Conservation (phyloP, 495 filamentous ascomycete genomes). For the Tirmania nivea region DNA sequence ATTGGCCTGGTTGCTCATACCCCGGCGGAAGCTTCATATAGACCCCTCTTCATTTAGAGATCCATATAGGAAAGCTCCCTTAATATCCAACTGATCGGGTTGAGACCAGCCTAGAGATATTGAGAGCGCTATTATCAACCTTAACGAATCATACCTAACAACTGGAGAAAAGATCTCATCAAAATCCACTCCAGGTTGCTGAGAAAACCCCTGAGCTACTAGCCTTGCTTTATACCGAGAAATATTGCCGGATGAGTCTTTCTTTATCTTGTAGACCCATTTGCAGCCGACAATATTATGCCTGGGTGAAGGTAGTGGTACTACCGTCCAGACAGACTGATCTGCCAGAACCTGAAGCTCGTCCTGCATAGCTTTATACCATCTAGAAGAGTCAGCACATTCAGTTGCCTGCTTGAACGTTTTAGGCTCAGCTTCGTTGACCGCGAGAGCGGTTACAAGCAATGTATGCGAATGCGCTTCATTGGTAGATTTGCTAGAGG, state of each 20-base stretch:
- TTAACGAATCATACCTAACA: constrained; percentile 1
- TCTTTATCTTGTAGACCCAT: constrained; percentile 15
- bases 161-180: constrained; percentile 14
- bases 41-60: constrained; percentile 1
- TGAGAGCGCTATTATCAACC: constrained; percentile 4
- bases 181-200: too few relatives aligned
- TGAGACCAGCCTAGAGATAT: background rate
- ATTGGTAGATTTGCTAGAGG: too few relatives aligned
- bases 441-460: too few relatives aligned
- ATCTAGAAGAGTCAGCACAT: too few relatives aligned
- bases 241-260: background rate
- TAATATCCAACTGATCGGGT: constrained; percentile 5
- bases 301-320: too few relatives aligned
- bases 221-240: constrained; percentile 11
- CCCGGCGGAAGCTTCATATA: constrained; percentile 9
- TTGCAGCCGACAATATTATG: constrained; percentile 1
- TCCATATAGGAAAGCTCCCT: constrained; percentile 7
- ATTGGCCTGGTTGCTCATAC: too few relatives aligned
- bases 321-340: too few relatives aligned
- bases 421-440: too few relatives aligned
- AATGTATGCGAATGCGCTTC: too few relatives aligned
- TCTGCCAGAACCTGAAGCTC: too few relatives aligned
- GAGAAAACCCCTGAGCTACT: constrained; percentile 11
- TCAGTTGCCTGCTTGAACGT: too few relatives aligned
- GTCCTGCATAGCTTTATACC: too few relatives aligned